These are phyloP conservation scores for Ceratobasidium sp. DNA, from an alignment of 1,284 basidiomycete genomes.

Conservation along the genomic window DNA sequence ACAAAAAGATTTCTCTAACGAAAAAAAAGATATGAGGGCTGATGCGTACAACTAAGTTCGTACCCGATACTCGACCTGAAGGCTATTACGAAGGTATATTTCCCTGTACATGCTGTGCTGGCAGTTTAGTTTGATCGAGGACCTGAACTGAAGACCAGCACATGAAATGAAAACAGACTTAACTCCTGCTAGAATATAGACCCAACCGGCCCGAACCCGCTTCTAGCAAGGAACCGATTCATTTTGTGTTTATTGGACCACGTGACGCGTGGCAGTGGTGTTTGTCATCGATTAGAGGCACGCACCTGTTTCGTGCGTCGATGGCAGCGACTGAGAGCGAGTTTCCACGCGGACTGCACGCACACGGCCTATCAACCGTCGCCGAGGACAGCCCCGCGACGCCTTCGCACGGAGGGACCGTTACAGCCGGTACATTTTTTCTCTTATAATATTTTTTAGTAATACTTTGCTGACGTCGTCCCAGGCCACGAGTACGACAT, in stretches of 20 bases:
- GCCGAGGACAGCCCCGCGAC: slow-evolving; percentile 59
- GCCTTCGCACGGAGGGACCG: slow-evolving; percentile 69
- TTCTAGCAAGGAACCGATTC: neutral
- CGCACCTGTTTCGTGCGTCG: slow-evolving; percentile 2
- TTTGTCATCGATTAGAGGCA: slow-evolving; percentile 20
- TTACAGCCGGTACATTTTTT: slow-evolving; percentile 55
- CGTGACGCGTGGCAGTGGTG: slow-evolving; percentile 20
- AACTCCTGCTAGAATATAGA: too few relatives aligned
- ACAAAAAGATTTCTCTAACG: too few relatives aligned
- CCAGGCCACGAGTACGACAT: slow-evolving; percentile 71
- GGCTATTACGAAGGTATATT: too few relatives aligned
- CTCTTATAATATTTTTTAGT: neutral
- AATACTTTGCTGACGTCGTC: slow-evolving; percentile 20
- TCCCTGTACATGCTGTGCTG: too few relatives aligned
- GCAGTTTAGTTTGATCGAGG: too few relatives aligned
- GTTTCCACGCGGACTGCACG: slow-evolving; percentile 43
- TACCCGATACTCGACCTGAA: too few relatives aligned
- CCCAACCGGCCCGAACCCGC: too few relatives aligned
- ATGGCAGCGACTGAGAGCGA: slow-evolving; percentile 36
- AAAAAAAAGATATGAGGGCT: too few relatives aligned
- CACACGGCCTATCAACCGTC: slow-evolving; percentile 23
- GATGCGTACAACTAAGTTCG: too few relatives aligned
- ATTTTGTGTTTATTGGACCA: neutral
- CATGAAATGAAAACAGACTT: too few relatives aligned
- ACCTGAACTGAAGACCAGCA: too few relatives aligned